Percentiles rank a stretch among this genome's conserved stretches.
Evolutionary conservation across 192 early-diverging fungal species (phyloP).

Genomic region (Rhizoclosmatium sp.): DNA sequence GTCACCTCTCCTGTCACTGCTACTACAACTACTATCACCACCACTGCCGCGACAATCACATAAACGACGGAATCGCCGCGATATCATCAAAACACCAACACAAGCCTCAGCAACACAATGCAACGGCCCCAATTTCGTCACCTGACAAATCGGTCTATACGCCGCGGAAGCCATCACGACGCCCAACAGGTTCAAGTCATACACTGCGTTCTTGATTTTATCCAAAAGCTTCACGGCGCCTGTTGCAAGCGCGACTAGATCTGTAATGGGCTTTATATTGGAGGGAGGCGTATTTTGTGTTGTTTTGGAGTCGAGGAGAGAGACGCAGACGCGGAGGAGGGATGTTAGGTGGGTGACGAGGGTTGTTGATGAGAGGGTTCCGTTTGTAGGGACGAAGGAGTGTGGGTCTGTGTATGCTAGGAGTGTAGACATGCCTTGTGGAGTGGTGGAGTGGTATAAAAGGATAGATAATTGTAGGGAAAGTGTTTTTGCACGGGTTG

Average conservation of each 20-base stretch:
- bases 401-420: neutral
- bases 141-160: neutral
- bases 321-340: neutral
- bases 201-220: conserved; percentile 18
- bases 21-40: too few species aligned
- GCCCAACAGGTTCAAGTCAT: conserved; percentile 17
- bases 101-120: neutral
- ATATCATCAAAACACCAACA: too few species aligned
- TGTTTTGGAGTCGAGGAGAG: neutral
- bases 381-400: neutral
- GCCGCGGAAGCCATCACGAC: neutral
- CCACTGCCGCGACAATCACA: too few species aligned
- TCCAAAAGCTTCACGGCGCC: neutral
- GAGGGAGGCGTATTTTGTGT: too few species aligned
- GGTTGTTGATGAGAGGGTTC: neutral
- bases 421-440: neutral
- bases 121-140: neutral
- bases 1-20: too few species aligned
- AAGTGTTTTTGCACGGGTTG: neutral
- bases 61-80: too few species aligned
- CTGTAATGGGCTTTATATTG: neutral
- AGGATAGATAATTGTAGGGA: neutral
- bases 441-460: neutral
- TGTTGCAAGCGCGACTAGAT: neutral
- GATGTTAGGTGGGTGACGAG: neutral